These are phyloP conservation scores for Starmerella stigmatis DNA, from an alignment of 805 yeast genomes.

Conservation along the genomic window DNA sequence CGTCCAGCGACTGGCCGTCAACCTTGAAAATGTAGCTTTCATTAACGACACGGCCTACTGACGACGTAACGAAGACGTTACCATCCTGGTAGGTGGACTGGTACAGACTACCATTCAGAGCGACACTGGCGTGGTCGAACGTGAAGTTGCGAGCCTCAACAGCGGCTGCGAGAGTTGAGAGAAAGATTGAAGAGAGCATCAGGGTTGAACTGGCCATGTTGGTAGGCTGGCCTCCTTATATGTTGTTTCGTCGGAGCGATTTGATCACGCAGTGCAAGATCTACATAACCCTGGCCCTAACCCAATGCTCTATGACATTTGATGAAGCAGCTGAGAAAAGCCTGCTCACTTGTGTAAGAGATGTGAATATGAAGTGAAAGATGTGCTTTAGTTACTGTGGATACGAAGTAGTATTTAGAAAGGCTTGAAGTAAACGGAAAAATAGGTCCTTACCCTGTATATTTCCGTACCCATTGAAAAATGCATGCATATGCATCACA, in stretches of 20 bases:
- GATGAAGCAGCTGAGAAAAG: too few relatives aligned
- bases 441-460: too few relatives aligned
- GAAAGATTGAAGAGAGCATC: not conserved
- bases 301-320: too few relatives aligned
- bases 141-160: conserved; percentile 2
- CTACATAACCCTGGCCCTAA: not conserved
- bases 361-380: too few relatives aligned
- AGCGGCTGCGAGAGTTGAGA: not conserved
- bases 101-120: conserved; percentile 15
- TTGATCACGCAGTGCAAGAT: not conserved
- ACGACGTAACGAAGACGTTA: conserved; percentile 9
- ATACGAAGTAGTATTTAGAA: too few relatives aligned
- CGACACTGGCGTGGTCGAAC: conserved; percentile 4
- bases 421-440: too few relatives aligned
- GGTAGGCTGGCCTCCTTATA: not conserved
- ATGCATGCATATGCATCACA: too few relatives aligned
- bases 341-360: too few relatives aligned
- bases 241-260: not conserved
- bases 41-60: conserved; percentile 16
- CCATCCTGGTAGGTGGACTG: conserved; percentile 10
- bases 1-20: conserved; percentile 7
- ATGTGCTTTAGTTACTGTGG: too few relatives aligned
- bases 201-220: not conserved
- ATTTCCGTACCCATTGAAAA: too few relatives aligned
- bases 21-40: conserved; percentile 14